Conservation (phyloP, 176 grass and related monocot genomes). For the Chrysopogon serrulatus region DNA sequence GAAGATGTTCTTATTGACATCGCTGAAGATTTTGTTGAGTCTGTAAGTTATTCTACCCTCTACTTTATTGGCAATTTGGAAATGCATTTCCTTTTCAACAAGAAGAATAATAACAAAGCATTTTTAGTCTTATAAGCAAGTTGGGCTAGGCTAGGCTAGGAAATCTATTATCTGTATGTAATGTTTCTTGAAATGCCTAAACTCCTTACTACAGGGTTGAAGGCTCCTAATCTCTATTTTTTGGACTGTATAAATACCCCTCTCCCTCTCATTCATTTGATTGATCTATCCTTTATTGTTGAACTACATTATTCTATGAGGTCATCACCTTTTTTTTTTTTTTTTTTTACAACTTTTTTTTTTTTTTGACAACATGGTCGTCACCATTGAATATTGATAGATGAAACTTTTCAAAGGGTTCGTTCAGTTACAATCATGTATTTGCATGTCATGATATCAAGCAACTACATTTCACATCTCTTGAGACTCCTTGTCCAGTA, state of each 20-base stretch:
- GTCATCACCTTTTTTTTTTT: too few relatives aligned
- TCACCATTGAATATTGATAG: neutral
- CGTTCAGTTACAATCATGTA: neutral
- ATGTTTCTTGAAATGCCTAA: neutral
- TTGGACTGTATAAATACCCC: neutral
- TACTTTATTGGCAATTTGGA: neutral
- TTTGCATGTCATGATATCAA: neutral
- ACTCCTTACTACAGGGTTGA: neutral
- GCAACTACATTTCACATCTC: neutral
- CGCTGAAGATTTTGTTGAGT: constrained; percentile 97
- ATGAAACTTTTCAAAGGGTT: neutral
- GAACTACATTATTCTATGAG: neutral
- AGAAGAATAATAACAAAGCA: neutral
- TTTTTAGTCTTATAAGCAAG: neutral
- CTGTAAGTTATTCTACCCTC: constrained; percentile 42
- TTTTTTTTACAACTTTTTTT: too few relatives aligned
- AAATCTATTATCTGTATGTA: neutral
- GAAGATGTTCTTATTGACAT: constrained; percentile 98
- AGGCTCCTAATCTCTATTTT: neutral
- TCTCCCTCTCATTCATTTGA: neutral
- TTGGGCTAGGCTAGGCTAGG: neutral
- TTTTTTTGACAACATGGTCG: too few relatives aligned
- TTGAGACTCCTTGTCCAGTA: neutral
- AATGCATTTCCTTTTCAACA: neutral
- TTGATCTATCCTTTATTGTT: too few relatives aligned